phyloP scores from a whole-genome alignment of 192 early-diverging fungal species.

The Allomyces arbusculus region DNA sequence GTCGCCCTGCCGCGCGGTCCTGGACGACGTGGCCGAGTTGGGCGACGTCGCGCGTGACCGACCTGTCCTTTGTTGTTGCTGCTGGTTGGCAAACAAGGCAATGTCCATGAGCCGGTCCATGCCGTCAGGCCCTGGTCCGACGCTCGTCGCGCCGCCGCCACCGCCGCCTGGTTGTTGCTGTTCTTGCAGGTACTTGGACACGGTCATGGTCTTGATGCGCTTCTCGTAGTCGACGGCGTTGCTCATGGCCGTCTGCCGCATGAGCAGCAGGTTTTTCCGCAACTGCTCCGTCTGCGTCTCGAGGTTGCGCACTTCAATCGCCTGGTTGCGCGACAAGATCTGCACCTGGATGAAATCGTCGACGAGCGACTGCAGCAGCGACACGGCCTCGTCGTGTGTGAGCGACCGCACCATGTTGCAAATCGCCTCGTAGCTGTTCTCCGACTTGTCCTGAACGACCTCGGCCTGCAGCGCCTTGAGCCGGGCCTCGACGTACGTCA shows the following conservation, averaged over 20 bases:
- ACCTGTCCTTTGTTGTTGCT: too few relatives aligned
- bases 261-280: conserved; percentile 28
- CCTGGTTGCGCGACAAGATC: conserved; percentile 18
- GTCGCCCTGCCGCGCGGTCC: background rate
- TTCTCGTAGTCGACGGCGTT: conserved; percentile 23
- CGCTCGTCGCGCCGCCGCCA: background rate
- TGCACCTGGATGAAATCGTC: conserved; percentile 32
- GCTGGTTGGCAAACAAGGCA: too few relatives aligned
- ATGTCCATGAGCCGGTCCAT: background rate
- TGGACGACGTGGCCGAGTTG: background rate
- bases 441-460: conserved; percentile 17
- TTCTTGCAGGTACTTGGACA: background rate
- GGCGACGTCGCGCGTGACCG: background rate
- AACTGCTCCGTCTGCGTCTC: conserved; percentile 30
- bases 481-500: conserved; percentile 29
- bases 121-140: background rate
- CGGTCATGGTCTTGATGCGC: conserved; percentile 8
- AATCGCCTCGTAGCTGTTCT: conserved; percentile 20
- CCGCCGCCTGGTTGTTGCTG: background rate
- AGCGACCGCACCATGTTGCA: conserved; percentile 24
- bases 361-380: conserved; percentile 29
- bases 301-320: conserved; percentile 19
- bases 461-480: conserved; percentile 28
- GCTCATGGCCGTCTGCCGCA: conserved; percentile 33
- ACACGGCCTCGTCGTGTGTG: conserved; percentile 21